Conservation (phyloP, 2,329 filamentous ascomycete species). For the Claviceps paspali region DNA sequence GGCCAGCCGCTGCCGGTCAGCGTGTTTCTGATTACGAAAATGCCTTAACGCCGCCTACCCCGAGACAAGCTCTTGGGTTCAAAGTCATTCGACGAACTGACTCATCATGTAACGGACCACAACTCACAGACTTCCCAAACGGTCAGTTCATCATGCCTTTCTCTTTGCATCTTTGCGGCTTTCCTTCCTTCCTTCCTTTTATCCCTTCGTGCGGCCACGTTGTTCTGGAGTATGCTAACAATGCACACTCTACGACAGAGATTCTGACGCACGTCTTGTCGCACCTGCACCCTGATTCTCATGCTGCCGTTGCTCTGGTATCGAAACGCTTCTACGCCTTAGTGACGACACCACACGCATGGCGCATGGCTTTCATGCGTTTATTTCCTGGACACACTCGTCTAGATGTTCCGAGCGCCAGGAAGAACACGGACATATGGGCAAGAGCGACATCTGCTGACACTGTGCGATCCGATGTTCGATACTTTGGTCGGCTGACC, state of each 20-base stretch:
- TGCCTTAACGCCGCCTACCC: conserved; percentile 32
- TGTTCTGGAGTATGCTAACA: background rate
- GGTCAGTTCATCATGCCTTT: conserved; percentile 42
- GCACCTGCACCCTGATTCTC: conserved; percentile 71
- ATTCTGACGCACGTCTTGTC: conserved; percentile 83
- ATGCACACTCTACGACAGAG: conserved; percentile 41
- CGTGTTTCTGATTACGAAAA: conserved; percentile 47
- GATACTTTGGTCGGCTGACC: conserved; percentile 70
- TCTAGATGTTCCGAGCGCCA: conserved; percentile 15
- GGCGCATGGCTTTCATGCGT: conserved; percentile 82
- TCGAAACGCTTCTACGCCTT: conserved; percentile 76
- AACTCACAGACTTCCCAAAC: conserved; percentile 56
- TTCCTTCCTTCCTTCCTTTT: no score
- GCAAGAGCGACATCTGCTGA: conserved; percentile 36
- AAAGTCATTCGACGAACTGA: conserved; percentile 36
- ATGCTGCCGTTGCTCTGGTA: conserved; percentile 70
- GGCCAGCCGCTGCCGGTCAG: conserved; percentile 29
- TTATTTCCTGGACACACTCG: conserved; percentile 64
- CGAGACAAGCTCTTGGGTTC: conserved; percentile 36
- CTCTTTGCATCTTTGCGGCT: background rate
- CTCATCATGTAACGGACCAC: conserved; percentile 22
- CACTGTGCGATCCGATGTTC: conserved; percentile 52
- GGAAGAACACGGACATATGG: conserved; percentile 22
- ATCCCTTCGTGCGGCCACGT: no score
- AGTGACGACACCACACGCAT: conserved; percentile 82